Evolutionary conservation across 1,284 basidiomycete genomes (phyloP), one percentile per base, ranked within the genome.

Genomic region (Microbotryomycetes sp.): DNA sequence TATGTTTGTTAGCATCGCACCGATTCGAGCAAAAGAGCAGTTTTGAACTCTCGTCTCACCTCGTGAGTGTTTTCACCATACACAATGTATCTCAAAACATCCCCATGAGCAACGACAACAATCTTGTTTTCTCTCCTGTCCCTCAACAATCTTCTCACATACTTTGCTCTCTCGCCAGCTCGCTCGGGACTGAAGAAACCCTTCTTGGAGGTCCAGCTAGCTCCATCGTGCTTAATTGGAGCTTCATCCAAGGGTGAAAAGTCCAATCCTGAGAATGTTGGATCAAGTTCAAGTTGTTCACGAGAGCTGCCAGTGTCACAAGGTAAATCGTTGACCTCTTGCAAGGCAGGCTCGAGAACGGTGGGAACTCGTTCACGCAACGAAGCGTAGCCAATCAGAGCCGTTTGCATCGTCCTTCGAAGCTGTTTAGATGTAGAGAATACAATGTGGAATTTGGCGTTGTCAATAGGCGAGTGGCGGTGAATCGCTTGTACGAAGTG

Each of bases 21-120:
- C 9, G 15, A 31, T 49, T 26, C 54, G 32, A 23, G 26, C 16
- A 53, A 22, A 6, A 23, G n/a, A 23, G 28, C 23, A 42, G 47
- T 64, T 30, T 14, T 19, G 16, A 30, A 16, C n/a, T 28, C 12
- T 25, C 50, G 15, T 57, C 74, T 69, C 60, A 74, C 74, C 51
- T 72, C 59, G 2, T 59, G 59, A 3, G 69, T 70, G 55, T 73
- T 67, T 26, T 72, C 28, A 0, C 74, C 72, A 42, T 76, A 73
- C 1, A 71, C 73, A 31, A 78, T 65, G 62, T 70, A 67, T 36
- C 77, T 66, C 30, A 78, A 60, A 26, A 78, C 75, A 57, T 77
- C 76, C 1, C 77, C 76, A 62, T 78, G 77, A 6, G 77, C 76
- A 6, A 77, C 76, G 36, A 78, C 66, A 28, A 78, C 76, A 62